A percentile compares a stretch with the other conserved stretches of the same genome.
phyloP scores from a whole-genome alignment of 202 grass and related monocot genomes.

The Zoysia matrella region DNA sequence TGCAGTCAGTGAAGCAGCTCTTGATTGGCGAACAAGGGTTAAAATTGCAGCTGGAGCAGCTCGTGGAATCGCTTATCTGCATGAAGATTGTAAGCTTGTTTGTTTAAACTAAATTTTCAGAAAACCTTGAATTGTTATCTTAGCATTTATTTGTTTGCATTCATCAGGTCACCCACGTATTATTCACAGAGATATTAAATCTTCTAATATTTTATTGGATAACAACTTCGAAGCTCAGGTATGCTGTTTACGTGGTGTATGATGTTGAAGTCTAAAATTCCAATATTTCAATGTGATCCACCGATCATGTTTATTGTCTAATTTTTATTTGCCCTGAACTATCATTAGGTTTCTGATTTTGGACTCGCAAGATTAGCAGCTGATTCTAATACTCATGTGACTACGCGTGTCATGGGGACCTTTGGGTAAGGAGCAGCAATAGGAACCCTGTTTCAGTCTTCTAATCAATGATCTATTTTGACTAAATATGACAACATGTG shows the following conservation, averaged over 20 bases:
- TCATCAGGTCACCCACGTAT: constrained; percentile 91
- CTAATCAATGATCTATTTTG: constrained; percentile 13
- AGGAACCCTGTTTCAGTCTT: constrained; percentile 6
- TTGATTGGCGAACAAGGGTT: too few relatives aligned
- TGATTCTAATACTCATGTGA: constrained; percentile 60
- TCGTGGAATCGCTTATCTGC: constrained; percentile 95
- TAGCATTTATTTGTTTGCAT: constrained; percentile 39
- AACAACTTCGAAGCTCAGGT: too few relatives aligned
- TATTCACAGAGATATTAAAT: background rate
- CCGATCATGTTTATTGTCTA: constrained; percentile 17
- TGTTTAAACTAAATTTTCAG: constrained; percentile 14
- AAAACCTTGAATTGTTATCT: constrained; percentile 31
- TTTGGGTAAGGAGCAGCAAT: constrained; percentile 70
- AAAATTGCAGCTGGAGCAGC: constrained; percentile 44
- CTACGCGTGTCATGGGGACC: constrained; percentile 96
- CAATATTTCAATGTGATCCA: too few relatives aligned
- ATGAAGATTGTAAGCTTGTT: constrained; percentile 92
- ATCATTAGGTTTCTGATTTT: constrained; percentile 95
- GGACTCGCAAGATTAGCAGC: constrained; percentile 75
- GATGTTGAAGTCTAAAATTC: too few relatives aligned
- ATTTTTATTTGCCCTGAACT: constrained; percentile 3
- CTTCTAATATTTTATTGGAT: too few relatives aligned
- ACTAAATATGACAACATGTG: constrained; percentile 2
- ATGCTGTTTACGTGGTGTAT: too few relatives aligned
- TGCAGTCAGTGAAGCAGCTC: constrained; percentile 42